These are phyloP conservation scores for Aureobasidium vineae DNA, from an alignment of 2,329 filamentous ascomycete species.

Conservation along the genomic window DNA sequence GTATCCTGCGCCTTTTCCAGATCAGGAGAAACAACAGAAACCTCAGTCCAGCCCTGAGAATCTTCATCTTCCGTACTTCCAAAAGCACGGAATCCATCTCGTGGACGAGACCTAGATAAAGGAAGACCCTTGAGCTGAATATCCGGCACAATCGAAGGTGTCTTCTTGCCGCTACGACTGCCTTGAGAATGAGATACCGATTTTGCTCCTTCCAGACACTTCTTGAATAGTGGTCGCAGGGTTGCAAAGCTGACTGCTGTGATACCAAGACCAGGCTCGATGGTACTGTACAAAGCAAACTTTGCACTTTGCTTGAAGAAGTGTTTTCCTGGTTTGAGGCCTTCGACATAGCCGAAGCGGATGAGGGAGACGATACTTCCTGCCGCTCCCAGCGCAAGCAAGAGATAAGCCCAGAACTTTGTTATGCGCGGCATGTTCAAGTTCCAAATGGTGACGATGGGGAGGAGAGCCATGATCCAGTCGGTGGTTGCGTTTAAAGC, in stretches of 20 bases:
- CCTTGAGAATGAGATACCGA: slow-evolving; percentile 1
- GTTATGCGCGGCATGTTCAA: slow-evolving; percentile 26
- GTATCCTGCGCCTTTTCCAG: neutral
- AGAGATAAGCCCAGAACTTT: slow-evolving; percentile 26
- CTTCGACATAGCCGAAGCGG: slow-evolving; percentile 27
- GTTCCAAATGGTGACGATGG: slow-evolving; percentile 26
- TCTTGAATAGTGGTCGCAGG: slow-evolving; percentile 32
- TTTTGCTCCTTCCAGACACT: slow-evolving; percentile 7
- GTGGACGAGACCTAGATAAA: neutral
- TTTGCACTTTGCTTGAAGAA: slow-evolving; percentile 25
- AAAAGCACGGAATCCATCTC: slow-evolving; percentile 1
- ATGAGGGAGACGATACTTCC: slow-evolving; percentile 28
- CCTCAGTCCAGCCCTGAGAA: neutral
- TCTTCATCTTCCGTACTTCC: neutral
- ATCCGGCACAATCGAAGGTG: neutral
- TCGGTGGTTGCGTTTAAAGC: slow-evolving; percentile 27
- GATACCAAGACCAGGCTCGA: slow-evolving; percentile 33
- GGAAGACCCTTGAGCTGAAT: slow-evolving; percentile 16
- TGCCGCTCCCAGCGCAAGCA: slow-evolving; percentile 26
- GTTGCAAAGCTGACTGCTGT: slow-evolving; percentile 32
- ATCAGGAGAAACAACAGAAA: neutral
- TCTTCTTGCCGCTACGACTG: neutral
- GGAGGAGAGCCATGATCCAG: slow-evolving; percentile 27
- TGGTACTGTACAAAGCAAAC: slow-evolving; percentile 28
- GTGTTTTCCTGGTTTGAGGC: slow-evolving; percentile 9